phyloP scores from a whole-genome alignment of 768 basidiomycete species.

The Tulasnella sp. region DNA sequence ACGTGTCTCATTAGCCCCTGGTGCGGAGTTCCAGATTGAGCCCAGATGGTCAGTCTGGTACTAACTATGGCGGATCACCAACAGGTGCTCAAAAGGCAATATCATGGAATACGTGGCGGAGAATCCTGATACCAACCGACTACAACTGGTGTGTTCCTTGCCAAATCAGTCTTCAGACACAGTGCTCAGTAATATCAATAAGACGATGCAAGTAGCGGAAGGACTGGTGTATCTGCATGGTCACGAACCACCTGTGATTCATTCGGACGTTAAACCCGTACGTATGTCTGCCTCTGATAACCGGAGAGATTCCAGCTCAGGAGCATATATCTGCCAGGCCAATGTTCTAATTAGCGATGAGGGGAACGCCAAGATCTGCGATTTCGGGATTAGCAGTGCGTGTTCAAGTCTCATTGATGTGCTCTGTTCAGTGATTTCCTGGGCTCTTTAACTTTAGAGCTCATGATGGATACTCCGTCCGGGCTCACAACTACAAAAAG shows the following conservation, averaged over 20 bases:
- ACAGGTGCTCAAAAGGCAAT: neutral
- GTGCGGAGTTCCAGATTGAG: no score
- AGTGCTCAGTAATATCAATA: no score
- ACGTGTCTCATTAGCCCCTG: neutral
- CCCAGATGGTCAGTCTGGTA: no score
- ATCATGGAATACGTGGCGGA: no score
- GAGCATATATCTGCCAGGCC: neutral
- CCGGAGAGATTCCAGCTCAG: neutral
- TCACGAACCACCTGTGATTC: slow-evolving; percentile 34
- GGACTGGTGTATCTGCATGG: slow-evolving; percentile 37
- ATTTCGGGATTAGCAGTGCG: slow-evolving; percentile 15
- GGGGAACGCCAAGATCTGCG: slow-evolving; percentile 22
- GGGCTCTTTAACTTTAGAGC: neutral
- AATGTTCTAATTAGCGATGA: slow-evolving; percentile 16
- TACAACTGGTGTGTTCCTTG: no score
- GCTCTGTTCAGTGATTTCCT: no score
- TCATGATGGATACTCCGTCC: slow-evolving; percentile 19
- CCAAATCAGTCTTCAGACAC: no score
- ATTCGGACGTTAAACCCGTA: slow-evolving; percentile 37
- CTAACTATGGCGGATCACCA: no score
- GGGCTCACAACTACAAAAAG: neutral
- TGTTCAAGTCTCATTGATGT: neutral
- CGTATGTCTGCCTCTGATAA: neutral
- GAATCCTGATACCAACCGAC: no score
- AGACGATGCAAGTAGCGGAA: slow-evolving; percentile 33